Percentiles rank a stretch among this genome's conserved stretches.
These are phyloP conservation scores for Leccinum uliginosum DNA, from an alignment of 768 basidiomycete species.

Conservation along the genomic window DNA sequence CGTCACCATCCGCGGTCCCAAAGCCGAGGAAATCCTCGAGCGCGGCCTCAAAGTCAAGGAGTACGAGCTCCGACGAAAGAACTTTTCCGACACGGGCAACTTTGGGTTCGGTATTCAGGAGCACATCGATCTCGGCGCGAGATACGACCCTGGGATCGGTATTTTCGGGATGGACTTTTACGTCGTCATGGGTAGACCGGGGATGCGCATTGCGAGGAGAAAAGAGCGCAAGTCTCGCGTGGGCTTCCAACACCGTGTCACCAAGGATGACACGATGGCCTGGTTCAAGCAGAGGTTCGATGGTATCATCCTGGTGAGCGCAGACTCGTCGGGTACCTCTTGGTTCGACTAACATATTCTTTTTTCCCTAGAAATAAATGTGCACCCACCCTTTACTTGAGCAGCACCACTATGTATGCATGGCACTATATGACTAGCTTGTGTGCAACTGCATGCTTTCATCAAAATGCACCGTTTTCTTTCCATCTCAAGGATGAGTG, in stretches of 20 bases:
- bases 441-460: constrained; percentile 24
- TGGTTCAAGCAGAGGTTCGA: constrained; percentile 99
- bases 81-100: constrained; percentile 99
- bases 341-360: background rate
- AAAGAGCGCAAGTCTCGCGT: constrained; percentile 85
- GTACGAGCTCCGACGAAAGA: constrained; percentile 94
- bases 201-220: constrained; percentile 84
- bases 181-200: constrained; percentile 95
- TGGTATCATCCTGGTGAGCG: constrained; percentile 87
- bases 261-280: constrained; percentile 92
- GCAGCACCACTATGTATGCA: constrained; percentile 18
- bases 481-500: background rate
- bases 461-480: constrained; percentile 19
- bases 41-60: constrained; percentile 99
- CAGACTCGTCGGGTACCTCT: background rate
- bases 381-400: background rate
- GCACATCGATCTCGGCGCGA: constrained; percentile 98
- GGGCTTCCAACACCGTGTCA: constrained; percentile 86
- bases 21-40: constrained; percentile 99
- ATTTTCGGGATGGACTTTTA: constrained; percentile 99
- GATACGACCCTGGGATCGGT: constrained; percentile 98
- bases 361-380: constrained; percentile 24
- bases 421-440: constrained; percentile 23
- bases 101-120: constrained; percentile 99
- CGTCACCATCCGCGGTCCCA: constrained; percentile 98